Base-by-base conservation (phyloP, 495 filamentous ascomycete species). In the Neurospora cerealis region DNA sequence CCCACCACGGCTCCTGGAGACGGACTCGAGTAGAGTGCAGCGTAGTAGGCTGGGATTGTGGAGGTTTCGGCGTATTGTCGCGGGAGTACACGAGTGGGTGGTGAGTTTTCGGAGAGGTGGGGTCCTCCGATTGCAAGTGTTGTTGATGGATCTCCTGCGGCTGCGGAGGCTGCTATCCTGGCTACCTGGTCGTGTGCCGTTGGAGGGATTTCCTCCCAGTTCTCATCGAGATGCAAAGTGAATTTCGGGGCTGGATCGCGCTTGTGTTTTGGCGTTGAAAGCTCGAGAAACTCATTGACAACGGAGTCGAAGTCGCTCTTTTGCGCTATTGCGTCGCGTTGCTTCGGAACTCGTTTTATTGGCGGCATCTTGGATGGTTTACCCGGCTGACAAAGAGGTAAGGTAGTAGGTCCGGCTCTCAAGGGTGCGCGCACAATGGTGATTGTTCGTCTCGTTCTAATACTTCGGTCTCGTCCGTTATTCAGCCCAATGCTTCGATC, bases 1-100 rank as follows among this genome's bases (percentile, higher is more conserved):
- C 93, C 94, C 17, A 86, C 93, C n/a, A 97, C 88, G 24, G 89
- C 87, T 42, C 93, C 94, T 0, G 94, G 86, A 5, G 84, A 32
- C 0, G 91, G 93, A 13, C 90, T 87, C 70, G 79, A 77, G 78
- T 88, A 79, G 24, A 89, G 83, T 69, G 85, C 82, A 37, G 87
- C 87, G 86, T 97, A 97, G 73, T 87, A 87, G 48, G 90, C 84
- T 6, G 93, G 92, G 76, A 97, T 83, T 8, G 83, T 83, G 38
- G 76, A 71, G n/a, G 75, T 77, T 6, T 69, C 40, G 15, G 37
- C 69, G 66, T 44, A 69, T 8, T 69, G 60, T 34, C 21, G 72
- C 17, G 41, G 42, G 13, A 48, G 44, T 13, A 40, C 40, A 19
- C 17, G 72, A 19, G 69, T 74, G 42, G 32, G 73, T 62, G 28